Conservation (phyloP, 805 yeast species). For the Dipodascus geniculatus region DNA sequence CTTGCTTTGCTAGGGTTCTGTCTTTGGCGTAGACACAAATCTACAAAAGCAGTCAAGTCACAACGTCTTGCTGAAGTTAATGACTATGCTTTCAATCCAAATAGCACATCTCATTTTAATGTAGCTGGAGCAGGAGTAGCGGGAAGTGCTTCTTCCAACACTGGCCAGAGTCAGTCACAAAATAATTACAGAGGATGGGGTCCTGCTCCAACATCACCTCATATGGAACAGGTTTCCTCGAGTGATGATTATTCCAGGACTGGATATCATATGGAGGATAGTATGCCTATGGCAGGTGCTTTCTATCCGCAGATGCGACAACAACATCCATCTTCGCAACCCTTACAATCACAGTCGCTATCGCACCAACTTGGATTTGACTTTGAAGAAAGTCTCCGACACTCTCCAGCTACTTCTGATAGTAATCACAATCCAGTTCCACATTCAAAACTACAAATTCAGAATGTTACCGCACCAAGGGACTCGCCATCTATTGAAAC, state of each 20-base stretch:
- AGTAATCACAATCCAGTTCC: not conserved
- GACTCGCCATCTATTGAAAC: not conserved
- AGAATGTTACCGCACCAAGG: not conserved
- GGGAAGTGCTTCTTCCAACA: not conserved
- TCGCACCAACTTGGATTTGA: not conserved
- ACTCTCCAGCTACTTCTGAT: not conserved
- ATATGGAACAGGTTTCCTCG: not conserved
- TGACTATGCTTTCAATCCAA: slow-evolving; percentile 1
- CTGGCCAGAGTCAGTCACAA: not conserved
- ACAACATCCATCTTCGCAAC: not conserved
- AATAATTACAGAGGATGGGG: slow-evolving; percentile 2
- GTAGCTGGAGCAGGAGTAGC: slow-evolving; percentile 1
- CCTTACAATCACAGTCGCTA: not conserved
- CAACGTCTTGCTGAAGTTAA: slow-evolving; percentile 1
- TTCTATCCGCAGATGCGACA: not conserved
- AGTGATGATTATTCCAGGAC: not conserved
- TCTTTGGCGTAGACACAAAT: slow-evolving; percentile 1
- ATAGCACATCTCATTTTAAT: not conserved
- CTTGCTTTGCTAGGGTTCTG: not conserved
- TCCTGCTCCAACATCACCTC: slow-evolving; percentile 1
- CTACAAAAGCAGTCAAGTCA: not conserved
- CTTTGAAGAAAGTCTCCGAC: not conserved
- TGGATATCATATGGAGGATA: not conserved
- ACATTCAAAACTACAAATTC: not conserved
- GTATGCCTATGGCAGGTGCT: not conserved